These are phyloP conservation scores for Fusarium protoensiforme DNA, from an alignment of 2,329 filamentous ascomycete genomes.

Conservation along the genomic window DNA sequence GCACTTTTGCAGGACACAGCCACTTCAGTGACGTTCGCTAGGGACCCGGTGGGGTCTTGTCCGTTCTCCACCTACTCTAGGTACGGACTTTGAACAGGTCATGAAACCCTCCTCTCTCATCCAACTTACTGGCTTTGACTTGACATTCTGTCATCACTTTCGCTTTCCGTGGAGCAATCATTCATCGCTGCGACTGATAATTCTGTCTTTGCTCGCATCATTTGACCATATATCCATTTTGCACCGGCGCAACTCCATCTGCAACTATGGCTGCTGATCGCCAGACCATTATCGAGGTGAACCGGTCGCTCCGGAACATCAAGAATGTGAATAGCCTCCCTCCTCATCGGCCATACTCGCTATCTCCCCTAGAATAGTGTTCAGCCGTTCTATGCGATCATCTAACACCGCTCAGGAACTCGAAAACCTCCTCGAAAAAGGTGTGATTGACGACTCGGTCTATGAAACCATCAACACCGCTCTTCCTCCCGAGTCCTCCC, in stretches of 20 bases:
- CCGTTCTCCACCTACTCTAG: not conserved
- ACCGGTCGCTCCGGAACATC: conserved; percentile 87
- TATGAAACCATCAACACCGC: conserved; percentile 80
- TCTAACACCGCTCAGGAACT: conserved; percentile 73
- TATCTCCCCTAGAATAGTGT: not conserved
- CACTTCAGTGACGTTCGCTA: too few relatives aligned
- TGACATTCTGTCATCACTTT: conserved; percentile 16
- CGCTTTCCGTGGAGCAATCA: conserved; percentile 1
- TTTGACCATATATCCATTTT: not conserved
- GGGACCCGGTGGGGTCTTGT: conserved; percentile 1
- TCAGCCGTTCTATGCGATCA: not conserved
- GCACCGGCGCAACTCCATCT: conserved; percentile 10
- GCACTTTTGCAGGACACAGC: too few relatives aligned
- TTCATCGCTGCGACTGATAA: not conserved
- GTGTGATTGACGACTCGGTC: conserved; percentile 78
- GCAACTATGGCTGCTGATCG: conserved; percentile 61
- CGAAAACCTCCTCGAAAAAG: conserved; percentile 86
- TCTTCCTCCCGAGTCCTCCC: conserved; percentile 77
- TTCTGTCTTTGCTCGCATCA: not conserved
- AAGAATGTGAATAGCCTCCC: conserved; percentile 71
- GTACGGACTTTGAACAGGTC: conserved; percentile 1
- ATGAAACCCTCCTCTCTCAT: conserved; percentile 20
- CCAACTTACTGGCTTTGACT: conserved; percentile 10
- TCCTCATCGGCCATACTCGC: not conserved
- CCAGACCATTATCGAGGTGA: conserved; percentile 74